phyloP scores from a whole-genome alignment of 306 rosid species.

The Acmispon strigosus region DNA sequence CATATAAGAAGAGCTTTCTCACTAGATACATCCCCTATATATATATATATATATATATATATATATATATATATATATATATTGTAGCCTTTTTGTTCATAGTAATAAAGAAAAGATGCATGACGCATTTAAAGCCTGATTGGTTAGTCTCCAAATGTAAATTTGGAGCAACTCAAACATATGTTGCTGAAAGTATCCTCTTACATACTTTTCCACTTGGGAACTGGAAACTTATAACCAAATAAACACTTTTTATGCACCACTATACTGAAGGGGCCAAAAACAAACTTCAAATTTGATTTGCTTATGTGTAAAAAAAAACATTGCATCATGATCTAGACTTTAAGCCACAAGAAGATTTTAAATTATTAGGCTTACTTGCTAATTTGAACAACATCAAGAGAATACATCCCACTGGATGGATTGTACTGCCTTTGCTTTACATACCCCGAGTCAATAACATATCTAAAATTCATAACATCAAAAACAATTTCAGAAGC shows the following conservation, averaged over 20 bases:
- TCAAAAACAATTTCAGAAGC: constrained; percentile 5
- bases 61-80: constrained; percentile 10
- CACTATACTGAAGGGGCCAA: neutral
- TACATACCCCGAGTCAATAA: constrained; percentile 93
- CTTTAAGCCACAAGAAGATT: constrained; percentile 13
- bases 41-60: constrained; percentile 12
- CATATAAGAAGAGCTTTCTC: too few species aligned
- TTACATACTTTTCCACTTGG: too few species aligned
- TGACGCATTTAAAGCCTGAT: neutral
- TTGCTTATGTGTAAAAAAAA: neutral
- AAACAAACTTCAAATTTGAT: neutral
- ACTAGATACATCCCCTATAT: too few species aligned
- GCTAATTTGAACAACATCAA: constrained; percentile 95
- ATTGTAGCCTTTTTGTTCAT: neutral
- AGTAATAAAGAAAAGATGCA: neutral
- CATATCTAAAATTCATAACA: constrained; percentile 57
- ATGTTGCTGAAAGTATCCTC: too few species aligned
- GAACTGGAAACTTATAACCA: too few species aligned
- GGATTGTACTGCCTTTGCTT: constrained; percentile 97
- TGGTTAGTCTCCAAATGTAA: too few species aligned
- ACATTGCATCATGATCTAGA: neutral
- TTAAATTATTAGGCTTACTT: constrained; percentile 46
- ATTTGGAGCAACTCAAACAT: too few species aligned
- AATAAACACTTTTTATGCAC: neutral
- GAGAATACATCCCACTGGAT: constrained; percentile 93